Evolutionary conservation across 106 monocot species (phyloP).

Genomic region (Phalaenopsis aphrodite): DNA sequence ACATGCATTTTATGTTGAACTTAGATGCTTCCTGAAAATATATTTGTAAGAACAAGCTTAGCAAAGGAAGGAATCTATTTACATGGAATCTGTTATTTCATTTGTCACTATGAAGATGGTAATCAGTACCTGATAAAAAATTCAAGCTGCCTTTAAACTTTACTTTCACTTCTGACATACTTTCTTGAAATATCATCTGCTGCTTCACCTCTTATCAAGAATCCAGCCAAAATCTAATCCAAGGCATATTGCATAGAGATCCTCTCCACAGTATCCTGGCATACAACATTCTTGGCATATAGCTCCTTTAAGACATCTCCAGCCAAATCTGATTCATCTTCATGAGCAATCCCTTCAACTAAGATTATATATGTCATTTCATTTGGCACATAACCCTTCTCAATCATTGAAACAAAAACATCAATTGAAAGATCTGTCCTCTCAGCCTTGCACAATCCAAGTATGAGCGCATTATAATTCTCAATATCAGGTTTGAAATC

Average conservation of each 20-base stretch:
- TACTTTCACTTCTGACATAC: too few relatives aligned
- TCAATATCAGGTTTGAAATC: constrained; percentile 45
- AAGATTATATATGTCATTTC: constrained; percentile 74
- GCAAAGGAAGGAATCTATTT: background rate
- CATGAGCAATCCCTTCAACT: constrained; percentile 82
- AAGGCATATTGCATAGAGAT: constrained; percentile 79
- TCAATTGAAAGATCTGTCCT: constrained; percentile 67
- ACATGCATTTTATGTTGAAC: background rate
- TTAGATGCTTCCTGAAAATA: background rate
- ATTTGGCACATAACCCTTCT: constrained; percentile 58
- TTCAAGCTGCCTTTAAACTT: background rate
- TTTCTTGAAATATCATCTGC: background rate
- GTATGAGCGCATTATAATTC: constrained; percentile 80
- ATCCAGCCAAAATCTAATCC: constrained; percentile 23
- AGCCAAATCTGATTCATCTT: constrained; percentile 61
- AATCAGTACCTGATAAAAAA: background rate
- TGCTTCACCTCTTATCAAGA: too few relatives aligned
- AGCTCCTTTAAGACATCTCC: constrained; percentile 57
- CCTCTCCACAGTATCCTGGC: constrained; percentile 56
- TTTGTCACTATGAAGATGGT: too few relatives aligned
- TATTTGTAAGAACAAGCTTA: background rate
- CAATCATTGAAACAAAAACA: constrained; percentile 56
- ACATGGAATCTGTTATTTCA: too few relatives aligned
- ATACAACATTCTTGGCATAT: constrained; percentile 33
- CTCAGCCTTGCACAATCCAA: constrained; percentile 77